Evolutionary conservation across 148 eudicot species (phyloP).

Genomic region (Cornus florida): DNA sequence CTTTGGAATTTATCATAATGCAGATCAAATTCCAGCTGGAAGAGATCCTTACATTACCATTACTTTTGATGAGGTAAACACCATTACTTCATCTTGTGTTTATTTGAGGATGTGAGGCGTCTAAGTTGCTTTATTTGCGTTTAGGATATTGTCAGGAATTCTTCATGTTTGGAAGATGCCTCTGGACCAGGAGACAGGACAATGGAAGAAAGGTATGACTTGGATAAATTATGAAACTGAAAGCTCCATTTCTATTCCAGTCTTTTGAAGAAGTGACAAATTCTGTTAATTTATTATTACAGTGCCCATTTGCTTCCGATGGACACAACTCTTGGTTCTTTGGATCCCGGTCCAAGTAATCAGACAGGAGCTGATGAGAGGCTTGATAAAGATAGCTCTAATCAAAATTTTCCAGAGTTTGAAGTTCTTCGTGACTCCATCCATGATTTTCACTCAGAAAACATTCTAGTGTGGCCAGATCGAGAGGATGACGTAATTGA

Average conservation of each 20-base stretch:
- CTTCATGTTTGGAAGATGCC: conserved; percentile 3
- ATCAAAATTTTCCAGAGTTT: conserved; percentile 24
- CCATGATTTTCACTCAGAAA: conserved; percentile 13
- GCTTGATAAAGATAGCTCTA: conserved; percentile 21
- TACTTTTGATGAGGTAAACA: conserved; percentile 65
- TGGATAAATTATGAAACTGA: not conserved
- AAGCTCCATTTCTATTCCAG: not conserved
- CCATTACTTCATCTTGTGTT: not conserved
- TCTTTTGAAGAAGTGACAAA: not conserved
- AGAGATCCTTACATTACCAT: conserved; percentile 64
- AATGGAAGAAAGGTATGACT: conserved; percentile 55
- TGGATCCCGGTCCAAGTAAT: conserved; percentile 22
- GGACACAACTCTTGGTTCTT: conserved; percentile 8
- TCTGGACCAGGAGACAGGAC: conserved; percentile 24
- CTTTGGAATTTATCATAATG: not conserved
- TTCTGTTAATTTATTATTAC: conserved; percentile 15
- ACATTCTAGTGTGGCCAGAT: conserved; percentile 23
- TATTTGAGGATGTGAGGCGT: not conserved
- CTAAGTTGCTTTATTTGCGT: not conserved
- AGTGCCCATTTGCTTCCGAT: conserved; percentile 29
- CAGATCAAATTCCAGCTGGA: conserved; percentile 58
- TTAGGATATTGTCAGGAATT: conserved; percentile 27
- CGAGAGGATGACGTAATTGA: conserved; percentile 21
- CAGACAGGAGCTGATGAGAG: conserved; percentile 14
- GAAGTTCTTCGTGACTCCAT: conserved; percentile 55